phyloP scores from a whole-genome alignment of 192 early-diverging fungal species.

The Radiomyces spectabilis region DNA sequence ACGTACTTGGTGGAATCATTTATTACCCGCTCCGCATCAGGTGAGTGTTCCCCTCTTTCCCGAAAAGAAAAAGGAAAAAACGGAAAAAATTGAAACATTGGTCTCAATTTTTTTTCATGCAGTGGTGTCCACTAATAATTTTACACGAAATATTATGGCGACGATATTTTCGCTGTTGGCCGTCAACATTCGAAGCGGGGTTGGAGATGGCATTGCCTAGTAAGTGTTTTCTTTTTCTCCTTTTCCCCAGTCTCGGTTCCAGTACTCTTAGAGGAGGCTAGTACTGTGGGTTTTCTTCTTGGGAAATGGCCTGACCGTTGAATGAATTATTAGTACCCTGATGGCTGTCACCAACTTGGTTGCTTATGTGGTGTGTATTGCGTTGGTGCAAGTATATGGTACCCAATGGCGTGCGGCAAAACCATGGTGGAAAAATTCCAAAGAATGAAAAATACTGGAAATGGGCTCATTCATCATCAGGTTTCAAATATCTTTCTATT shows the following conservation, averaged over 20 bases:
- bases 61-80: no score
- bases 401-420: background rate
- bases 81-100: no score
- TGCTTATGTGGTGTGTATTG: conserved; percentile 3
- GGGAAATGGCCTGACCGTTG: no score
- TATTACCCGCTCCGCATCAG: conserved; percentile 6
- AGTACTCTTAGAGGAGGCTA: no score
- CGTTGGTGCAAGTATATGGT: background rate
- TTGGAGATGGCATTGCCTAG: conserved; percentile 16
- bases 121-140: conserved; percentile 12
- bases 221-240: background rate
- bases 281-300: no score
- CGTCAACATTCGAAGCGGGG: background rate
- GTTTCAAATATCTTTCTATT: no score
- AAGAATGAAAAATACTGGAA: no score
- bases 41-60: no score
- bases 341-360: background rate
- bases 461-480: no score
- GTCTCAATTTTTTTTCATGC: no score
- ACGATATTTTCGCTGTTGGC: conserved; percentile 15
- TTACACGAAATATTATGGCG: conserved; percentile 8
- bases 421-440: no score
- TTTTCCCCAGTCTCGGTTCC: background rate
- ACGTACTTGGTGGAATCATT: conserved; percentile 10
- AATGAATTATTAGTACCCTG: conserved; percentile 1